Base-by-base conservation (phyloP, 169 alveolate species). In the Cryptosporidium xiaoi region DNA sequence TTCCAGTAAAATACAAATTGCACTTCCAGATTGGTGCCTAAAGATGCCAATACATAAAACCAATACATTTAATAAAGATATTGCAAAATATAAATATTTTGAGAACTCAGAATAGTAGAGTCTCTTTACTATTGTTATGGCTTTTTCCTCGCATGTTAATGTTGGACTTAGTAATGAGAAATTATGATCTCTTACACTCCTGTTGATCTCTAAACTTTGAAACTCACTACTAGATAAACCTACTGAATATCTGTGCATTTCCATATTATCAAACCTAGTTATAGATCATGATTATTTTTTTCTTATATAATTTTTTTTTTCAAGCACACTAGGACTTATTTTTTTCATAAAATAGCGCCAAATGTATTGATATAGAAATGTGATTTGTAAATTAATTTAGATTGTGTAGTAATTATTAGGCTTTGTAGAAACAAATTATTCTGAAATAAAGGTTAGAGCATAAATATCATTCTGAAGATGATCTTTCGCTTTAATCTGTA, bases 21-120 rank as follows among this genome's bases (percentile, higher is more conserved):
- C 34, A 44, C 65, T 24, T 13, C 87, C 87, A 31, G 77, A 77
- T 62, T 55, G 56, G 33, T 36, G 51, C 2, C 24, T 62, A 34
- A 77, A 60, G 4, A 77, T 20, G n/a, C 87, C 87, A 24, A 20
- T 77, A 15, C 58, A 40, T 8, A 77, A 62, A 16, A 77, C 87
- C 34, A 77, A 60, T 6, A 77, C 20, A 62, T 77, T 77, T 34
- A 77, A 24, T 44, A 77, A 18, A 48, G 64, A 77, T n/a, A 77
- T 77, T 24, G 65, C 71, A 60, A 77, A 50, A 20, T 77, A 77
- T 4, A 77, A 50, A 36, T 60, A 77, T 62, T 77, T 77, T 55
- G 87, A 77, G 44, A 77, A 60, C 20, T 77, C 87, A n/a, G 87
- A 77, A 34, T 77, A 77, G 64, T 77, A 77, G 27, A 77, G 31